Percentiles rank a stretch among this genome's conserved stretches.
phyloP scores from a whole-genome alignment of 2,329 filamentous ascomycete species.

The Xylariaceae sp. region DNA sequence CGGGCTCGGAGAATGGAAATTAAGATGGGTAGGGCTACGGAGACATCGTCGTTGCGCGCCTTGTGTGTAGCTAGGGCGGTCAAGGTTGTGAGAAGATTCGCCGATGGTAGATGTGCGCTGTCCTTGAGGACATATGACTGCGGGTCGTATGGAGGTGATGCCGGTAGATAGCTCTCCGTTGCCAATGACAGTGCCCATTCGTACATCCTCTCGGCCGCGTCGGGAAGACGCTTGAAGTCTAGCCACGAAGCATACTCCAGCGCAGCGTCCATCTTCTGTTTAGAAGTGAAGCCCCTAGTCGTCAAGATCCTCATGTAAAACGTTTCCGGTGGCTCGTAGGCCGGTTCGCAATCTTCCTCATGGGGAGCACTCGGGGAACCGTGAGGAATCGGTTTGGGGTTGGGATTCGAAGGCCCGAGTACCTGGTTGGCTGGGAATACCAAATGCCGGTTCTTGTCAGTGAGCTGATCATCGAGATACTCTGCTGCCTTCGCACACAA shows the following conservation, averaged over 20 bases:
- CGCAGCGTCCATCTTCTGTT: slow-evolving; percentile 79
- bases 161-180: slow-evolving; percentile 44
- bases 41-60: slow-evolving; percentile 68
- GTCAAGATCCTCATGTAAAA: slow-evolving; percentile 84
- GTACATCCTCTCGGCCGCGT: slow-evolving; percentile 73
- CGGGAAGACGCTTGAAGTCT: slow-evolving; percentile 70
- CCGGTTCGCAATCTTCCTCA: slow-evolving; percentile 74
- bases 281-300: slow-evolving; percentile 75
- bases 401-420: slow-evolving; percentile 80
- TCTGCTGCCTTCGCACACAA: slow-evolving; percentile 75
- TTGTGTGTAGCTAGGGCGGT: slow-evolving; percentile 80
- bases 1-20: slow-evolving; percentile 82
- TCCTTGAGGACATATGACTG: slow-evolving; percentile 67
- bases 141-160: slow-evolving; percentile 56
- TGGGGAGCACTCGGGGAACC: slow-evolving; percentile 64
- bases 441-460: slow-evolving; percentile 66
- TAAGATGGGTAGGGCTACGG: slow-evolving; percentile 78
- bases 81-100: slow-evolving; percentile 74
- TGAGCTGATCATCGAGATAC: slow-evolving; percentile 77
- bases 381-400: slow-evolving; percentile 71
- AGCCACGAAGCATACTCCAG: slow-evolving; percentile 84
- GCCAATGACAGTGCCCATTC: slow-evolving; percentile 77
- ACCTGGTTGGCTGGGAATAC: slow-evolving; percentile 75
- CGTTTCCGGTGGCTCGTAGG: slow-evolving; percentile 70
- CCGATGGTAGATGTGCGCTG: slow-evolving; percentile 60